Evolutionary conservation across 2,329 filamentous ascomycete genomes (phyloP), one percentile per base, ranked within the genome.

Genomic region (Penicillium sp.): DNA sequence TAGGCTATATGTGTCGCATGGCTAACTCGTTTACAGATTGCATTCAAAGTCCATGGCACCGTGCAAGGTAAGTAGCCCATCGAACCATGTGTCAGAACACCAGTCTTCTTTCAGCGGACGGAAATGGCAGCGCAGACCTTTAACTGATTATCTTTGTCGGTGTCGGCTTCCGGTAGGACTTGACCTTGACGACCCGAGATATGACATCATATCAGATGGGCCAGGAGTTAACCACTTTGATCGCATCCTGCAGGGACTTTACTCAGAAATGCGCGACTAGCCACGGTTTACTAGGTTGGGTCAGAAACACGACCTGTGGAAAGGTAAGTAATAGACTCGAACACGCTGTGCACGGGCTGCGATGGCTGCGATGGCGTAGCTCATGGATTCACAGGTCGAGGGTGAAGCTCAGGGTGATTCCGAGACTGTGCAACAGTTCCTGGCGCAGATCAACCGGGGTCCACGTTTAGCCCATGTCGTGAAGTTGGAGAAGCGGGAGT

Each of bases 331-430:
- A 5, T 9, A 22, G 9, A 5, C 5, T 22, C 18, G 18, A 9
- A 5, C 5, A 9, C 18, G 5, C 18, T 5, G 18, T n/a, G n/a
- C n/a, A n/a, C n/a, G n/a, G n/a, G n/a, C n/a, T n/a, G n/a, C n/a
- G n/a, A n/a, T n/a, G n/a, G n/a, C n/a, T n/a, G n/a, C n/a, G n/a
- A n/a, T n/a, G 18, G 18, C 18, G 9, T 22, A 2, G 34, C 18
- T 28, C 26, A 8, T 11, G 34, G 28, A 12, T 18, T 13, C 29
- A 39, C 49, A 95, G 86, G 89, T 96, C 31, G 79, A 86, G 57
- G 90, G 90, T 16, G 89, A 95, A 66, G 88, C 82, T 4, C 90
- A 96, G 60, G 89, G 87, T 18, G 71, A 76, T 2, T 72, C 80
- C 1, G 73, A 78, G 0, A 65, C 74, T 2, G 61, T 96, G 16